Base-by-base conservation (phyloP, 176 grass and related monocot species). In the Carex cristatella region DNA sequence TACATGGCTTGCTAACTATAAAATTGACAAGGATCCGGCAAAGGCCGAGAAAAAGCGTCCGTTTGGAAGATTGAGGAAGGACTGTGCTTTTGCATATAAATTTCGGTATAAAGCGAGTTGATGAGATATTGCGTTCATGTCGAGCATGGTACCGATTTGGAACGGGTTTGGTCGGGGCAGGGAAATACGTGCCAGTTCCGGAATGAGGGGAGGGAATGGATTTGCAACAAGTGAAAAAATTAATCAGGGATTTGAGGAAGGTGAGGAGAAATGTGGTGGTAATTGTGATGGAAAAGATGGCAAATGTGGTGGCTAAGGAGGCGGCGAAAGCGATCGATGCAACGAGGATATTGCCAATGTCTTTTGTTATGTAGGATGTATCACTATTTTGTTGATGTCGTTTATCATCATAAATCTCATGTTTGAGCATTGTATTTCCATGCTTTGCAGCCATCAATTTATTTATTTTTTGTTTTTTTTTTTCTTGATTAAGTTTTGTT, bases 371-470 rank as follows among this genome's bases (percentile, higher is more conserved):
- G 11, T 10, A 78, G 53, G 51, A 56, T 78, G 51, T 16, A 2
- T 51, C 48, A 51, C 48, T 51, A 51, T 76, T 57, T 74, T 74
- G 69, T 73, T 73, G 69, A 49, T 46, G 68, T 71, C 16, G n/a
- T 74, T 74, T 48, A 51, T 28, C 38, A 51, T 74, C 18, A 51
- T 3, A 74, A 49, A 27, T 23, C 70, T 74, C 42, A 74, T 48
- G n/a, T 51, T 74, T 74, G 42, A 28, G 42, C 42, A 49, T 74
- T 49, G 11, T 27, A 3, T 74, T 74, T 46, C 9, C 68, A 19
- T 46, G 7, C 7, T 44, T 46, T 71, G 15, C 18, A 2, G 10
- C 9, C 27, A 38, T 51, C 9, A 11, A 11, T 69, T 23, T 23
- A 23, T 0, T 23, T 23, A n/a, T 23, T 23, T 23, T 23, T n/a